Evolutionary conservation across 108 stramenopile genomes (phyloP).

Genomic region (Cyclotella atomus): DNA sequence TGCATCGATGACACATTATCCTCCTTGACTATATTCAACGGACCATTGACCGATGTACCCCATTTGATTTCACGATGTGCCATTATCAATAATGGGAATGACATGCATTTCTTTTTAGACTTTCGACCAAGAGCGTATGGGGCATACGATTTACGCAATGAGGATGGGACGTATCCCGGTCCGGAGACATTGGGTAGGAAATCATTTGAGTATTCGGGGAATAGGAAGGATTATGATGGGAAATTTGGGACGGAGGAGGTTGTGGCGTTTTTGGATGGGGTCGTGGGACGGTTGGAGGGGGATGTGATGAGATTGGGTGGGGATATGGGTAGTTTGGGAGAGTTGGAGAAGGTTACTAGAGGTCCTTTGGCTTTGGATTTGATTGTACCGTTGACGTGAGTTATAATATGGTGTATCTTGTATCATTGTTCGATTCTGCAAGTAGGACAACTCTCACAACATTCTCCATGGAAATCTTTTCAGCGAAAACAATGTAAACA

Average conservation of each 20-base stretch:
- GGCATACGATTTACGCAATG: slow-evolving; percentile 67
- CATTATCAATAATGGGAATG: slow-evolving; percentile 18
- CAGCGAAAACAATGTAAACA: slow-evolving; percentile 62
- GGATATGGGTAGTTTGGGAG: slow-evolving; percentile 24
- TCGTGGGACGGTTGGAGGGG: slow-evolving; percentile 54
- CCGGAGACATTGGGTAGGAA: slow-evolving; percentile 79
- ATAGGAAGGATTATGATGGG: slow-evolving; percentile 63
- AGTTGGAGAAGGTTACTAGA: slow-evolving; percentile 67
- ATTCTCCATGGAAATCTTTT: too few species aligned
- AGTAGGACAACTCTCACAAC: too few species aligned
- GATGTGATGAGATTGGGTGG: slow-evolving; percentile 29
- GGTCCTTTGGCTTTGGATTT: slow-evolving; percentile 63
- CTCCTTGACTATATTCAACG: slow-evolving; percentile 78
- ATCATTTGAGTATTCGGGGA: slow-evolving; percentile 76
- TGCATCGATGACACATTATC: slow-evolving; percentile 51
- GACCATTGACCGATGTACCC: slow-evolving; percentile 79
- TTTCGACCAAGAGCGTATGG: slow-evolving; percentile 82
- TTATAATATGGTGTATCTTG: neutral
- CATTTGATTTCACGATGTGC: slow-evolving; percentile 69
- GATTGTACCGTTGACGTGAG: slow-evolving; percentile 64
- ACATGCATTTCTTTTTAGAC: slow-evolving; percentile 59
- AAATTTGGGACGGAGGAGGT: slow-evolving; percentile 77
- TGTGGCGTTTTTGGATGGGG: slow-evolving; percentile 36
- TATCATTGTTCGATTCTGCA: neutral
- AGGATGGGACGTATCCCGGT: slow-evolving; percentile 74